Base-by-base conservation (phyloP, 805 yeast genomes). In the Ascoidea asiatica region DNA sequence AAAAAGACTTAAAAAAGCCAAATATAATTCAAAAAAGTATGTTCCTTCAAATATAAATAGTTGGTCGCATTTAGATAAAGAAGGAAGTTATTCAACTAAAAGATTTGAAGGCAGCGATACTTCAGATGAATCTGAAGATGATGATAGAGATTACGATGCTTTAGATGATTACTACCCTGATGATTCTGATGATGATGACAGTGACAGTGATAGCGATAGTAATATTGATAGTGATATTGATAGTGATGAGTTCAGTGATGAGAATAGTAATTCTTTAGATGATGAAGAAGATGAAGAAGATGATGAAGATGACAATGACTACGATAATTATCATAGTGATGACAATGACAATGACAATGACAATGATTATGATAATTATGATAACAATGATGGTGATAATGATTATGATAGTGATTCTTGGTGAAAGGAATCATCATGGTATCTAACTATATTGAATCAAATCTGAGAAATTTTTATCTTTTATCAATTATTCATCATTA, bases 331-430 rank as follows among this genome's bases (percentile, higher is more conserved):
- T 23, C 33, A 23, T 11, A 11, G 11, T 11, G 11, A 23, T 11
- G 33, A 6, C 11, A 6, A 29, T 15, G 35, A 29, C 35, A 8
- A 29, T 3, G 35, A 29, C 35, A 8, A 29, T 15, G 35, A 29
- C 4, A 8, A 29, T 15, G 35, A 29, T 15, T 15, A 29, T 29
- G 35, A 29, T 29, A 8, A 29, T 43, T 68, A 92, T 56, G 82
- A 79, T 52, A 71, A 78, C 45, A 85, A 77, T 52, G 96, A 88
- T 62, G 77, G 92, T 58, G 81, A 80, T 55, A 74, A 92, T 62
- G 83, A 92, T 59, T 73, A 82, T 62, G 92, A 29, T 8, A 29
- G 15, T 29, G 35, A 11, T 11, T 2, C 35, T 29, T 8, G 15
- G 15, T 29, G 35, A 29, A 29, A n/a, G n/a, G n/a, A n/a, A n/a